Evolutionary conservation across 2,329 filamentous ascomycete genomes (phyloP).

Genomic region (Pestalotiopsis fici): DNA sequence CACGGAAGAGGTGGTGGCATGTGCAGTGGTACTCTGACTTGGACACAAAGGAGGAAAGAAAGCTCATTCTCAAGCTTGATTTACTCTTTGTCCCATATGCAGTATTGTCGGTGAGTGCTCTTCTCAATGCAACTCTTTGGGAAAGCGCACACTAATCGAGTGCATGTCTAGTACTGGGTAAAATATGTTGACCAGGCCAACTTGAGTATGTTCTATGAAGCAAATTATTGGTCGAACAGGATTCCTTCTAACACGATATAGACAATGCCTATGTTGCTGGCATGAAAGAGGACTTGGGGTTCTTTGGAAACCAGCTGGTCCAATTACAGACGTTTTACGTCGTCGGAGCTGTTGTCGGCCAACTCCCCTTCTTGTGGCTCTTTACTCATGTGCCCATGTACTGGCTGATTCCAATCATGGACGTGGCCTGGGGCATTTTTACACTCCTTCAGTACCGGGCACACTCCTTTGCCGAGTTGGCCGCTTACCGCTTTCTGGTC

Average conservation of each 20-base stretch:
- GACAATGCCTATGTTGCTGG: constrained; percentile 24
- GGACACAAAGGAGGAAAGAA: constrained; percentile 50
- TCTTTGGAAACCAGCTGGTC: constrained; percentile 22
- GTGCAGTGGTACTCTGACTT: constrained; percentile 47
- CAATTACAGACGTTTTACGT: constrained; percentile 22
- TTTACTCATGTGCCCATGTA: constrained; percentile 22
- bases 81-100: constrained; percentile 57
- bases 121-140: background rate
- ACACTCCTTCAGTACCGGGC: constrained; percentile 55
- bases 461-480: constrained; percentile 46
- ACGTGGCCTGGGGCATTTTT: constrained; percentile 56
- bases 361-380: constrained; percentile 20
- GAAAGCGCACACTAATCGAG: no score
- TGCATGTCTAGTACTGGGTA: constrained; percentile 37
- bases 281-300: constrained; percentile 21
- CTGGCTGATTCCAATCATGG: constrained; percentile 43
- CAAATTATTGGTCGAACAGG: background rate
- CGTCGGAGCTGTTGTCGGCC: constrained; percentile 19
- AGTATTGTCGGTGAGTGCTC: constrained; percentile 44
- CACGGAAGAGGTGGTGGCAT: constrained; percentile 33
- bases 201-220: constrained; percentile 37
- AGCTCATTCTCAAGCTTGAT: constrained; percentile 56
- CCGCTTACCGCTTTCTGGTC: constrained; percentile 54
- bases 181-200: constrained; percentile 59
- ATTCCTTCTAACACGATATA: background rate